Base-by-base conservation (phyloP, 2,329 filamentous ascomycete genomes). In the Aspergillus ochraceoroseus region DNA sequence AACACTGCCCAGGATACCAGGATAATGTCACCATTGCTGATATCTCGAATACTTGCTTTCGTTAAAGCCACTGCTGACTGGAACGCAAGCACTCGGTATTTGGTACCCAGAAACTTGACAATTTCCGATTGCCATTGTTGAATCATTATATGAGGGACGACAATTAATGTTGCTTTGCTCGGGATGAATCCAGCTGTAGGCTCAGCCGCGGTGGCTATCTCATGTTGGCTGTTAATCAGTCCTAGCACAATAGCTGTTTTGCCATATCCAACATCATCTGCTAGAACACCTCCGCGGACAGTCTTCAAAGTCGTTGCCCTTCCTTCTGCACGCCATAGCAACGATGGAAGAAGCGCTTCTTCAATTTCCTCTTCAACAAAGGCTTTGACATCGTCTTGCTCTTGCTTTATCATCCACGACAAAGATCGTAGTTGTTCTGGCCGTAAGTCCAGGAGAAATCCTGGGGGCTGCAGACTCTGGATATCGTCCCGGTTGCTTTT, bases 221-320 rank as follows among this genome's bases (percentile, higher is more conserved):
- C 44, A 19, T 68, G 66, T 30, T 73, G 67, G 3, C 63, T 58
- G 23, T 76, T 66, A 19, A 82, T 71, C 6, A 83, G 58, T 1
- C 70, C 78, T 8, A 84, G 65, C 2, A 72, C 73, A 0, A 75
- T 73, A 1, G 79, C 73, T 0, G 81, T 85, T 52, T 85, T 85
- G 0, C 82, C 82, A 53, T 80, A 84, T 0, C 77, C 80, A 22
- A 82, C 78, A 30, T 77, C 70, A 52, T 83, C 79, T 2, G 79
- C 79, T 22, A 83, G 65, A 12, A 84, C 68, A 4, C 80, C 81
- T 8, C 81, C 80, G 12, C 70, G 71, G 27, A 80, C 47, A 7
- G 46, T 39, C 23, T 54, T 57, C 46, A 20, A 44, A 23, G 37
- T 66, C 33, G n/a, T 57, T 15, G 23, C 65, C 56, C 43, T 69